Evolutionary conservation across 202 grass and related monocot species (phyloP).

Genomic region (Elaeis oleifera): DNA sequence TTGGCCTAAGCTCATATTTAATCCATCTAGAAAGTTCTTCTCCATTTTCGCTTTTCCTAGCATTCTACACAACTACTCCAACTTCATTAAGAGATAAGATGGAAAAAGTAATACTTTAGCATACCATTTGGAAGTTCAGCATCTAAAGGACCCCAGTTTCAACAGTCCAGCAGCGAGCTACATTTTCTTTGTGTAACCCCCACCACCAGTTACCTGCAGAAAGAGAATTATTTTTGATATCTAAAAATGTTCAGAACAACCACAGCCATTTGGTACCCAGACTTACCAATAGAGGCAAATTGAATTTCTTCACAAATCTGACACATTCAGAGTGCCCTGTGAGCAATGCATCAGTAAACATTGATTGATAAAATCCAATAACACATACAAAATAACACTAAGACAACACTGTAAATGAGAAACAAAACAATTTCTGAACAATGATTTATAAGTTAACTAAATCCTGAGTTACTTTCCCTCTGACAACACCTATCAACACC

Average conservation of each 20-base stretch:
- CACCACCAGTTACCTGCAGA: conserved; percentile 87
- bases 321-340: conserved; percentile 97
- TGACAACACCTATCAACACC: too few species aligned
- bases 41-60: too few species aligned
- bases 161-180: conserved; percentile 94
- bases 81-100: too few species aligned
- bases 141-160: conserved; percentile 98
- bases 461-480: too few species aligned
- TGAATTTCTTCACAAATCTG: conserved; percentile 97
- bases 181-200: conserved; percentile 99
- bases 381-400: neutral
- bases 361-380: neutral
- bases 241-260: conserved; percentile 14
- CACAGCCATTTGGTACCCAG: conserved; percentile 1
- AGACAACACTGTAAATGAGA: neutral
- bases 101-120: neutral
- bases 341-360: conserved; percentile 27
- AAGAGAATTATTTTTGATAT: conserved; percentile 1
- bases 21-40: too few species aligned
- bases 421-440: too few species aligned
- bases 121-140: conserved; percentile 79
- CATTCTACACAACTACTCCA: too few species aligned
- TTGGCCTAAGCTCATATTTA: too few species aligned
- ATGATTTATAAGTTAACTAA: too few species aligned
- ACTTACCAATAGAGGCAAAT: conserved; percentile 90